Base-by-base conservation (phyloP, 2,329 filamentous ascomycete genomes). In the Tricladium varicosporioides region DNA sequence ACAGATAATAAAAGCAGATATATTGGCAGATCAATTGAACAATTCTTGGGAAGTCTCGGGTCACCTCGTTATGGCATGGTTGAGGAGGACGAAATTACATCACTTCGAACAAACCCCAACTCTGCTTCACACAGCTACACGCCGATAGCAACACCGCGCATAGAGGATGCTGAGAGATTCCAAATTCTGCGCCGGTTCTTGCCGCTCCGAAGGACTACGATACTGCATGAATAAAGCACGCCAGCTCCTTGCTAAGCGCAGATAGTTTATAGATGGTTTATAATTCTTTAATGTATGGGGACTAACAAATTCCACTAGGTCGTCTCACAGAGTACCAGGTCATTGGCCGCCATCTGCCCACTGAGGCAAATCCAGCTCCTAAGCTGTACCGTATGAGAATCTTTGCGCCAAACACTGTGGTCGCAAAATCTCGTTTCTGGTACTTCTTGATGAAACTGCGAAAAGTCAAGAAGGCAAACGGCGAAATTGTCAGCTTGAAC, bases 381-480 rank as follows among this genome's bases (percentile, higher is more conserved):
- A 93, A 94, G 84, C 89, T 99, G 80, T 99, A 97, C 88, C 92
- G 94, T 81, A 99, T 99, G 94, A 92, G 92, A 79, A 97, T 99
- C 80, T 99, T 99, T 79, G 94, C 94, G 70, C 91, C 92, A 72
- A 99, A 99, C 83, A 84, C 88, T 73, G 94, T 97, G 70, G 92
- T 99, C 74, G 94, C 95, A 77, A 99, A 99, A 89, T 97, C 92
- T 77, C 91, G 94, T 76, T 99, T 96, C 89, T 99, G 95, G 95
- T 99, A 99, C 87, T 99, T 99, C 87, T 83, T 99, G 79, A 91
- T 92, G 80, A 95, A 96, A 85, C 86, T 99, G 75, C 88, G 91
- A 78, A 99, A 99, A 88, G 92, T 99, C 84, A 99, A 99, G 92
- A 99, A 99, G 91, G 89, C 93, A 76, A 97, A 95, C 76, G 94